phyloP scores from a whole-genome alignment of 2,329 filamentous ascomycete species.

The Aspergillus melleus region DNA sequence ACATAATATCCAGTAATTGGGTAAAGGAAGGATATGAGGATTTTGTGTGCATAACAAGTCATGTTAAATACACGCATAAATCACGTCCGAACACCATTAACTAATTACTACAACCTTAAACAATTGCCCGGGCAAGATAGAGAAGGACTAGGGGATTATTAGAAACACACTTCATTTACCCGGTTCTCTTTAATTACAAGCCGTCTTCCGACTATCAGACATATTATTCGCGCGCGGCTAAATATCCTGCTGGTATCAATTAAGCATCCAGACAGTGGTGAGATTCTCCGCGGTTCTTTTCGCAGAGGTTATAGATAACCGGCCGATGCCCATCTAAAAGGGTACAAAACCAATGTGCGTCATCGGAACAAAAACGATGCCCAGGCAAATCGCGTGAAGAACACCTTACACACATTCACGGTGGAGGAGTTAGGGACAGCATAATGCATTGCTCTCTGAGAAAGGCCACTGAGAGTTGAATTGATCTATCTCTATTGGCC shows the following conservation, averaged over 20 bases:
- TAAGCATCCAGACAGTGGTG: background rate
- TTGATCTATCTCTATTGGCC: background rate
- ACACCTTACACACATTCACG: background rate
- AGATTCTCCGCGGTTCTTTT: background rate
- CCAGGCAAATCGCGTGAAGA: background rate
- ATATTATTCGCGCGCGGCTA: background rate
- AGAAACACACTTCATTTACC: background rate
- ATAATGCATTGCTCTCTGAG: background rate
- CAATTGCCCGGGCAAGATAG: slow-evolving; percentile 2
- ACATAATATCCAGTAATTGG: background rate
- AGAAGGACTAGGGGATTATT: background rate
- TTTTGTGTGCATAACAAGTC: background rate
- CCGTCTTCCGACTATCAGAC: background rate
- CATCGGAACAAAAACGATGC: background rate
- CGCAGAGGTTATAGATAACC: background rate
- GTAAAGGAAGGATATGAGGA: background rate
- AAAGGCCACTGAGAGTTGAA: background rate
- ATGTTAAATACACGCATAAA: slow-evolving; percentile 1
- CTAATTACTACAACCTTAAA: background rate
- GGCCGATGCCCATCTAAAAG: background rate
- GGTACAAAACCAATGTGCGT: background rate
- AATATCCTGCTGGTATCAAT: background rate
- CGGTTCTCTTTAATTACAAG: background rate
- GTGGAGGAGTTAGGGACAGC: background rate
- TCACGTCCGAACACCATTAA: background rate